phyloP scores from a whole-genome alignment of 2,329 filamentous ascomycete species.

The Alternaria gaisen region DNA sequence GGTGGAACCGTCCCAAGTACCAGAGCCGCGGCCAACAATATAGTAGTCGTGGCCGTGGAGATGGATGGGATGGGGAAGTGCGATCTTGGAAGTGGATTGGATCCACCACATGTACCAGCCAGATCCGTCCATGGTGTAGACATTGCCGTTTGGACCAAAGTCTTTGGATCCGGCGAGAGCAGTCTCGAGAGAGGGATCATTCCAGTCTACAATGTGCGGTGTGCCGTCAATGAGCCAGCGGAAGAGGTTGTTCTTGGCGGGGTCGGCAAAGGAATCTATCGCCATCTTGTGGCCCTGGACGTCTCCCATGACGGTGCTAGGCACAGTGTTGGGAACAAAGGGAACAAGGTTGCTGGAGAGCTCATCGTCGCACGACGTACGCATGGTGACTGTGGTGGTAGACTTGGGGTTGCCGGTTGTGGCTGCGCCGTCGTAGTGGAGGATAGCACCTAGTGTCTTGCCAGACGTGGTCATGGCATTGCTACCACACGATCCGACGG shows the following conservation, averaged over 20 bases:
- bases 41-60: slow-evolving; percentile 56
- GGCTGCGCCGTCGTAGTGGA: slow-evolving; percentile 50
- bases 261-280: slow-evolving; percentile 40
- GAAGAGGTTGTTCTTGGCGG: slow-evolving; percentile 50
- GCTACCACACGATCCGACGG: slow-evolving; percentile 46
- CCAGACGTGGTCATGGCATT: slow-evolving; percentile 41
- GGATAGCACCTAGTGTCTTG: slow-evolving; percentile 49
- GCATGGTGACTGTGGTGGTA: slow-evolving; percentile 41
- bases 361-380: slow-evolving; percentile 52
- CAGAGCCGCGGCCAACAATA: slow-evolving; percentile 49
- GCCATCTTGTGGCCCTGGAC: slow-evolving; percentile 39
- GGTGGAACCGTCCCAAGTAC: slow-evolving; percentile 46
- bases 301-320: slow-evolving; percentile 41
- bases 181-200: slow-evolving; percentile 56
- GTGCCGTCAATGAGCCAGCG: slow-evolving; percentile 55
- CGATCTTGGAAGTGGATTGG: slow-evolving; percentile 48
- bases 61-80: slow-evolving; percentile 54
- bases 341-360: slow-evolving; percentile 44
- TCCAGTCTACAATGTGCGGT: slow-evolving; percentile 53
- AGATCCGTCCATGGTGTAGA: slow-evolving; percentile 37
- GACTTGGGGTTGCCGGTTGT: slow-evolving; percentile 47
- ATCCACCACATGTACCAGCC: slow-evolving; percentile 61
- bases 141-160: slow-evolving; percentile 39
- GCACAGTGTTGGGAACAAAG: slow-evolving; percentile 53
- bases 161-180: slow-evolving; percentile 45